These are phyloP conservation scores for Erigeron canadensis DNA, from an alignment of 129 eudicot genomes.

Conservation along the genomic window DNA sequence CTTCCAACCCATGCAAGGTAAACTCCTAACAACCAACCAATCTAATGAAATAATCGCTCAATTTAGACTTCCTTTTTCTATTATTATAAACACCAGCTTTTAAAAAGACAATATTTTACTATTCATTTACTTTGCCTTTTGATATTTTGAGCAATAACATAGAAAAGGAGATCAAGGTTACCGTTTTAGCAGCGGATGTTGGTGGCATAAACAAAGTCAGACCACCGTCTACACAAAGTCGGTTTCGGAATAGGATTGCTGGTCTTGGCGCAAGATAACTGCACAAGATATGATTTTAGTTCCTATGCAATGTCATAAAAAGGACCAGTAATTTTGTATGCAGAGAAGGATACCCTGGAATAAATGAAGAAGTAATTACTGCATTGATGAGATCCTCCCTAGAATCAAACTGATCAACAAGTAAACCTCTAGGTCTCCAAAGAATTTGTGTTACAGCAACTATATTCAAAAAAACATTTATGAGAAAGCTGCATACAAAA, in stretches of 20 bases:
- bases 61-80: not conserved
- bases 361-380: conserved; percentile 87
- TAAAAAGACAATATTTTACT: not conserved
- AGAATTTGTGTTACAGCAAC: conserved; percentile 98
- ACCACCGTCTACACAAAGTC: conserved; percentile 93
- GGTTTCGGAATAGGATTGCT: conserved; percentile 81
- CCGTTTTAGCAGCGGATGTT: conserved; percentile 90
- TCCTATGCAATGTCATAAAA: conserved; percentile 12
- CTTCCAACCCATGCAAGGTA: too few relatives aligned
- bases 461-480: conserved; percentile 33
- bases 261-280: conserved; percentile 99
- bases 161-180: conserved; percentile 25
- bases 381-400: conserved; percentile 97
- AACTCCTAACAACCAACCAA: not conserved
- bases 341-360: conserved; percentile 66
- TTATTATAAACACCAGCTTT: not conserved
- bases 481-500: conserved; percentile 22
- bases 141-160: not conserved
- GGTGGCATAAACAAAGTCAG: conserved; percentile 99
- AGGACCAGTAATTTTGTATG: conserved; percentile 2
- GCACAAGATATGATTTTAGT: conserved; percentile 19
- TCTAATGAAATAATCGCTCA: not conserved
- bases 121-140: not conserved
- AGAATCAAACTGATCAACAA: conserved; percentile 95
- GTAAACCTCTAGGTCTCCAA: conserved; percentile 94